A percentile compares a stretch with the other conserved stretches of the same genome.
Conservation (phyloP, 2,329 filamentous ascomycete species). For the Aspergillus sp. region DNA sequence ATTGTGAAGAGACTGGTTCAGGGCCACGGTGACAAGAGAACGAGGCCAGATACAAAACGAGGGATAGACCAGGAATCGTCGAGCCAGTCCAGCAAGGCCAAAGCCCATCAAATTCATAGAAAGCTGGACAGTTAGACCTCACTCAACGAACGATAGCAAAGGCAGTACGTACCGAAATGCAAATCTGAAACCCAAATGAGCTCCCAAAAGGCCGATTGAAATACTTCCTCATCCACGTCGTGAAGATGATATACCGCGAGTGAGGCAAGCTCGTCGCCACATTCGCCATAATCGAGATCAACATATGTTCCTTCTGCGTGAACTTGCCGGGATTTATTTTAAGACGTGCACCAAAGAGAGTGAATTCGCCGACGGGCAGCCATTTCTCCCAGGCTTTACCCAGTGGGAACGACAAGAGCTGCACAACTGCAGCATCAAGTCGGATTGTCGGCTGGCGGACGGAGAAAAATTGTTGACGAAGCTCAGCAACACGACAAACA, state of each 20-base stretch:
- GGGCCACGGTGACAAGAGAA: slow-evolving; percentile 5
- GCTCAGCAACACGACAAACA: slow-evolving; percentile 18
- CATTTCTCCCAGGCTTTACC: slow-evolving; percentile 5
- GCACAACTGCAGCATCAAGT: neutral
- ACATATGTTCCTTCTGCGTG: slow-evolving; percentile 13
- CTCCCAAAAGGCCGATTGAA: neutral
- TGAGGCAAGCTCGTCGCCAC: neutral
- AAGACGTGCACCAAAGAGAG: slow-evolving; percentile 4
- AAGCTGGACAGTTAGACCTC: neutral
- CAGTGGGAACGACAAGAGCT: slow-evolving; percentile 7
- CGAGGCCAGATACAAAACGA: slow-evolving; percentile 8
- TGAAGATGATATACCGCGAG: slow-evolving; percentile 5
- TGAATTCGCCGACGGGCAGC: slow-evolving; percentile 3
- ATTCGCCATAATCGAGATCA: slow-evolving; percentile 10
- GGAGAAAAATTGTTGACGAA: slow-evolving; percentile 20
- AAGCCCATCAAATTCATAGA: slow-evolving; percentile 9
- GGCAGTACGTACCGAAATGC: neutral
- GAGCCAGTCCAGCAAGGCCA: slow-evolving; percentile 7
- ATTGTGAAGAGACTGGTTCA: slow-evolving; percentile 9
- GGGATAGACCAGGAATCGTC: slow-evolving; percentile 10
- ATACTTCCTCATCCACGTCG: slow-evolving; percentile 1
- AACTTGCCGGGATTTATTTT: slow-evolving; percentile 13
- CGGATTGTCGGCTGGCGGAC: slow-evolving; percentile 13
- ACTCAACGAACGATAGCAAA: neutral
- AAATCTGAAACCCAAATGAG: slow-evolving; percentile 4